phyloP scores from a whole-genome alignment of 441 rosid genomes.

The Euphorbia corollata region DNA sequence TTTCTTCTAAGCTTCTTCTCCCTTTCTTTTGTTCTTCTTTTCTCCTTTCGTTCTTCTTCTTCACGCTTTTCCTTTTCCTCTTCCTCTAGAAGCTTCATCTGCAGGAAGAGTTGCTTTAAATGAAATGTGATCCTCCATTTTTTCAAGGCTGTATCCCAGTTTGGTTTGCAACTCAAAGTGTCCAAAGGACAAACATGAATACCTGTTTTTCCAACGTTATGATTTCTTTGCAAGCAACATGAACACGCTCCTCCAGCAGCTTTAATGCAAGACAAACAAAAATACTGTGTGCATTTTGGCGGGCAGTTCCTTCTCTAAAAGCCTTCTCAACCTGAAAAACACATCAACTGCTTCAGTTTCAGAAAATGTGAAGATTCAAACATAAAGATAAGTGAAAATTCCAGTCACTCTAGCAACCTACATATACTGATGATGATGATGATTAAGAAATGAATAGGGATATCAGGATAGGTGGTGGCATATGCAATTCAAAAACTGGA shows the following conservation, averaged over 20 bases:
- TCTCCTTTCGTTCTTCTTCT: slow-evolving; percentile 86
- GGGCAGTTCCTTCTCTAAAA: slow-evolving; percentile 97
- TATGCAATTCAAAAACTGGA: slow-evolving; percentile 2
- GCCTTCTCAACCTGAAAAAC: slow-evolving; percentile 89
- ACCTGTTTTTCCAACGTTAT: slow-evolving; percentile 93
- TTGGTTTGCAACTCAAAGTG: slow-evolving; percentile 8
- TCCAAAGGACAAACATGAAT: slow-evolving; percentile 9
- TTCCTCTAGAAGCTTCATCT: slow-evolving; percentile 91
- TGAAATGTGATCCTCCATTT: slow-evolving; percentile 14
- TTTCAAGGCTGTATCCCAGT: background rate
- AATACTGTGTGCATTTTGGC: slow-evolving; percentile 93
- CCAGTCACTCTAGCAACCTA: background rate
- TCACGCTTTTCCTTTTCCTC: slow-evolving; percentile 96
- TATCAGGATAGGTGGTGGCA: background rate
- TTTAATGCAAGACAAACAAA: slow-evolving; percentile 81
- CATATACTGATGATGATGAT: background rate
- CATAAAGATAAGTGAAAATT: background rate
- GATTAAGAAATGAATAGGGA: background rate
- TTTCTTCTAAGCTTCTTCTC: slow-evolving; percentile 79
- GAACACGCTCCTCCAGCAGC: slow-evolving; percentile 83
- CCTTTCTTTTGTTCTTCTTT: slow-evolving; percentile 71
- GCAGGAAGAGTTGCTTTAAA: slow-evolving; percentile 22
- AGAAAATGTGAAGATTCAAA: slow-evolving; percentile 11
- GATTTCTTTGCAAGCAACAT: slow-evolving; percentile 95
- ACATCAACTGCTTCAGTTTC: slow-evolving; percentile 3